phyloP scores from a whole-genome alignment of 108 stramenopile species.

The Cyclostephanos invisitatus region DNA sequence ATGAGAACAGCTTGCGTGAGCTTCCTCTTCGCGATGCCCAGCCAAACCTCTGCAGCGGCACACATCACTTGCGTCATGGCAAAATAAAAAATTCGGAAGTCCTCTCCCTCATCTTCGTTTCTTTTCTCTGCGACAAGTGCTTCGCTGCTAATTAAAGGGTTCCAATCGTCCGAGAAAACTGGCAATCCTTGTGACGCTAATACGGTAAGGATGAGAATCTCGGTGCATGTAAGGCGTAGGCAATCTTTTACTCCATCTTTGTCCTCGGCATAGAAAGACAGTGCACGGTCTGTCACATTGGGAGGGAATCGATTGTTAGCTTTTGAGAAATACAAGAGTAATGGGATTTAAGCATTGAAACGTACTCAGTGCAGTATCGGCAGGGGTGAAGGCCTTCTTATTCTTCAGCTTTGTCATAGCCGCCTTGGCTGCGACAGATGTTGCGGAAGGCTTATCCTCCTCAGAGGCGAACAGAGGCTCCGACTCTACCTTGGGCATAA shows the following conservation, averaged over 20 bases:
- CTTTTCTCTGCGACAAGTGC: constrained; percentile 14
- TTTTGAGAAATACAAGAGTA: no score
- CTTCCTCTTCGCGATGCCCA: constrained; percentile 32
- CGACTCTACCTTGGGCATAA: constrained; percentile 25
- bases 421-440: constrained; percentile 24
- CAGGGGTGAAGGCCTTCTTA: constrained; percentile 33
- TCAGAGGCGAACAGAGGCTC: constrained; percentile 32
- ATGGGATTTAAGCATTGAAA: no score
- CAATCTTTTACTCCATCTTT: constrained; percentile 24
- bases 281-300: no score
- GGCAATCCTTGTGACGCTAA: constrained; percentile 62
- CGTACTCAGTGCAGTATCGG: constrained; percentile 45
- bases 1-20: constrained; percentile 20
- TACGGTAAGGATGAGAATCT: constrained; percentile 63
- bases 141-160: constrained; percentile 18
- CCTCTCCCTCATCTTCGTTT: constrained; percentile 32
- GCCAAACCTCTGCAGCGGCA: constrained; percentile 50
- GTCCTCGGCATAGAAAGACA: constrained; percentile 15
- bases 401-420: constrained; percentile 45
- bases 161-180: constrained; percentile 52
- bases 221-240: constrained; percentile 49
- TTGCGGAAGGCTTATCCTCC: constrained; percentile 25
- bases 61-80: constrained; percentile 40
- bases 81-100: constrained; percentile 41
- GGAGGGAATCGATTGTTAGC: no score